phyloP scores from a whole-genome alignment of 2,329 filamentous ascomycete genomes.

The Calonectria multiphialidica region DNA sequence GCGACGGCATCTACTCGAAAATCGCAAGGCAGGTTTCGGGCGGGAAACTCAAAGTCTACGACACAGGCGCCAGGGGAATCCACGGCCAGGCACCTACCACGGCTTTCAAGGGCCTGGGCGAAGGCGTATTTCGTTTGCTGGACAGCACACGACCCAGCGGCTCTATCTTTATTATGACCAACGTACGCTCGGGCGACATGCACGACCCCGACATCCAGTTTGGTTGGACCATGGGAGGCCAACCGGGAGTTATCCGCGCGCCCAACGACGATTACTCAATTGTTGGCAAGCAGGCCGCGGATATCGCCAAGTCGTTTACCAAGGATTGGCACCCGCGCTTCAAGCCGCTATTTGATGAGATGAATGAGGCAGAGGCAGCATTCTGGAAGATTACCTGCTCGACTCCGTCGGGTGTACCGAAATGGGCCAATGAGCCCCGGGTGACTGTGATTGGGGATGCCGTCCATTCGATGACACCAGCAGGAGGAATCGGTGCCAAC shows the following conservation, averaged over 20 bases:
- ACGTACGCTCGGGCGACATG: conserved; percentile 71
- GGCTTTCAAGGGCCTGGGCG: conserved; percentile 71
- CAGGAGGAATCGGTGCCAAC: conserved; percentile 68
- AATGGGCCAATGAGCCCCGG: conserved; percentile 69
- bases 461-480: conserved; percentile 69
- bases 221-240: conserved; percentile 73
- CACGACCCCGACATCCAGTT: conserved; percentile 68
- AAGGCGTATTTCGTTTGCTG: conserved; percentile 70
- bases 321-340: conserved; percentile 67
- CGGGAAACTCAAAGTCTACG: conserved; percentile 71
- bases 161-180: conserved; percentile 69
- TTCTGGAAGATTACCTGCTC: conserved; percentile 78
- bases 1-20: conserved; percentile 72
- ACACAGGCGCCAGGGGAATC: conserved; percentile 73
- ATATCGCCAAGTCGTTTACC: conserved; percentile 67
- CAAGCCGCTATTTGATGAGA: conserved; percentile 68
- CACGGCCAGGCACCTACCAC: conserved; percentile 74
- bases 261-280: conserved; percentile 72
- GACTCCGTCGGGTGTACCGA: conserved; percentile 68
- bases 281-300: conserved; percentile 66
- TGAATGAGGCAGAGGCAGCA: conserved; percentile 67
- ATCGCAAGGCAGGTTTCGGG: conserved; percentile 70
- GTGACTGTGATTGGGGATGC: conserved; percentile 72
- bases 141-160: conserved; percentile 63
- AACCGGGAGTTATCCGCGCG: conserved; percentile 67